Conservation (phyloP, 1,139 yeast species). For the Candida freyschussii region DNA sequence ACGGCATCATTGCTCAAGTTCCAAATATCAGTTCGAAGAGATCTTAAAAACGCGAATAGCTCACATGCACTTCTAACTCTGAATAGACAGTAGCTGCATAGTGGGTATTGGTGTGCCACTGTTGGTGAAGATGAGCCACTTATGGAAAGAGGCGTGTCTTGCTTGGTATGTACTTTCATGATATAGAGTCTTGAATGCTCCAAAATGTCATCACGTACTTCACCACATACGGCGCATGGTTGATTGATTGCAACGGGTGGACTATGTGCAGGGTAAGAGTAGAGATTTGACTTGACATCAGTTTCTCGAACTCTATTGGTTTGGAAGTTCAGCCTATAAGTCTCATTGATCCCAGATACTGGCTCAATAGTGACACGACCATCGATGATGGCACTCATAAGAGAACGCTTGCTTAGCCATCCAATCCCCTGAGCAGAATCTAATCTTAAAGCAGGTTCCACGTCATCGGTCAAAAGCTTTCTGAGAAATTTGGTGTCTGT, state of each 20-base stretch:
- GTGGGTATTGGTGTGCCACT: constrained; percentile 47
- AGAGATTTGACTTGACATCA: constrained; percentile 29
- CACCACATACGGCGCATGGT: constrained; percentile 83
- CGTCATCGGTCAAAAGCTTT: constrained; percentile 66
- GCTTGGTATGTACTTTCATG: constrained; percentile 40
- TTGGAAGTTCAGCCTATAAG: constrained; percentile 33
- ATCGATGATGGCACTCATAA: constrained; percentile 66
- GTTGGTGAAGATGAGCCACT: constrained; percentile 13
- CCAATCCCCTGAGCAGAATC: constrained; percentile 59
- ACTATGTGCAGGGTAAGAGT: constrained; percentile 37
- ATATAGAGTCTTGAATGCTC: constrained; percentile 76
- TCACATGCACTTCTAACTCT: constrained; percentile 79
- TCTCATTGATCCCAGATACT: constrained; percentile 76
- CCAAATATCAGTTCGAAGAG: constrained; percentile 50
- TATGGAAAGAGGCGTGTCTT: constrained; percentile 16
- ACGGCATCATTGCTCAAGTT: constrained; percentile 38
- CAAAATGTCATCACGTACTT: constrained; percentile 58
- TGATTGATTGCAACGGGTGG: constrained; percentile 72
- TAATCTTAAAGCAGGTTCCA: constrained; percentile 63
- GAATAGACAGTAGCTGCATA: constrained; percentile 78
- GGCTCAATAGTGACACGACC: constrained; percentile 86
- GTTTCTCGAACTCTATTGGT: constrained; percentile 11
- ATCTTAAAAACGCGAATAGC: constrained; percentile 66
- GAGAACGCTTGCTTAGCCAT: constrained; percentile 53
- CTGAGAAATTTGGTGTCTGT: constrained; percentile 51